These are phyloP conservation scores for Xylariaceae sp. DNA, from an alignment of 2,329 filamentous ascomycete genomes.

Conservation along the genomic window DNA sequence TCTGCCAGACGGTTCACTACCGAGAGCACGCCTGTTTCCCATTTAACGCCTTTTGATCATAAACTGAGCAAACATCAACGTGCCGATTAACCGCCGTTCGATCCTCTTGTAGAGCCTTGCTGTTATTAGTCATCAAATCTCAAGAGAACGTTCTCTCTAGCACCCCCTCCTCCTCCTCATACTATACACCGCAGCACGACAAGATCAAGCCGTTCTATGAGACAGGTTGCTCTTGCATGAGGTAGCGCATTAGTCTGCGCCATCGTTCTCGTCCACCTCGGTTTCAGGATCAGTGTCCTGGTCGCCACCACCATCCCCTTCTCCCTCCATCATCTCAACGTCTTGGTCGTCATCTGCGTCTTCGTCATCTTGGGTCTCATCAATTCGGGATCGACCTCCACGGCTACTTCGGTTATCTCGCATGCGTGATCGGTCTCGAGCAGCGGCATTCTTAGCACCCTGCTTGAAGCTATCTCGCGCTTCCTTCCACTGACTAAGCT, in stretches of 20 bases:
- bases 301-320: conserved; percentile 13
- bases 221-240: not conserved
- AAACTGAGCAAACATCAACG: conserved; percentile 4
- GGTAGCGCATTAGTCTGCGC: conserved; percentile 20
- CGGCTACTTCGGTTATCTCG: conserved; percentile 13
- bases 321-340: conserved; percentile 20
- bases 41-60: conserved; percentile 14
- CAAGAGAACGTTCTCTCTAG: not conserved
- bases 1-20: not conserved
- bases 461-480: conserved; percentile 37
- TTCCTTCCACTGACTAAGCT: conserved; percentile 38
- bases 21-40: conserved; percentile 5
- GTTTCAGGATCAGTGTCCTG: conserved; percentile 30
- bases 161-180: not conserved
- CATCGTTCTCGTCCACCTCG: conserved; percentile 31
- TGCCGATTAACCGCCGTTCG: conserved; percentile 7
- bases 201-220: not conserved
- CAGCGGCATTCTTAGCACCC: conserved; percentile 25
- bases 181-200: not conserved
- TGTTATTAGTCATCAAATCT: not conserved
- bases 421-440: conserved; percentile 29
- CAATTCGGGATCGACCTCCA: conserved; percentile 25
- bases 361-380: conserved; percentile 28
- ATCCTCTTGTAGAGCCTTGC: not conserved
- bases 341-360: conserved; percentile 25